Evolutionary conservation across 192 early-diverging fungal genomes (phyloP), one percentile per base, ranked within the genome.

Genomic region (Mortierella antarctica): DNA sequence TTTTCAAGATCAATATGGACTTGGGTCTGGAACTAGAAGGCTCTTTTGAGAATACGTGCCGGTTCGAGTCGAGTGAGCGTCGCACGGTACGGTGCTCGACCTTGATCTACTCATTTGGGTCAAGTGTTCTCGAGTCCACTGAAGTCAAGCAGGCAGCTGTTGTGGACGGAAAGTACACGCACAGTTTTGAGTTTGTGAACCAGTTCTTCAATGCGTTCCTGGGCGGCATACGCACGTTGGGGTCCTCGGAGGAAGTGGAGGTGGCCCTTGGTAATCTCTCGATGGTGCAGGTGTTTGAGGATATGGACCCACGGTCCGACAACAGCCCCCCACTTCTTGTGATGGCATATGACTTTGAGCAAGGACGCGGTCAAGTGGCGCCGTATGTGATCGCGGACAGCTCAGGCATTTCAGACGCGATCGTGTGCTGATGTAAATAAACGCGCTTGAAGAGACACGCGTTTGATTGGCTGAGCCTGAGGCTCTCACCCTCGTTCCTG

Each of bases 161-260:
- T 72, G 57, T 76, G 0, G 77, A 85, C 55, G 74, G 72, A 4
- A 78, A 76, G 50, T 77, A 82, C 60, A 64, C 83, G 55, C 83
- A 83, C 21, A 85, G 68, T 46, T 88, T 88, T 75, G 83, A 80
- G 11, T 85, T 78, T 76, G 85, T 85, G 8, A 88, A 86, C 64
- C 85, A 88, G 50, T 88, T 88, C 68, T 88, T 88, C 77, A 74
- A 83, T 61, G 77, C 83, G 6, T 88, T 88, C 41, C 74, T 88
- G 74, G 85, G 83, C 46, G 82, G 85, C n/a, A 73, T 88, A 42
- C 67, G 68, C 53, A 66, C 62, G 7, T 54, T 88, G 14, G 82
- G 72, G 7, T 73, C 82, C 5, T 72, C 70, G 72, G 85, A 84
- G n/a, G 82, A 88, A 59, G 82, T 88, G 13, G 85, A 88, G 56